Conservation (phyloP, 2,329 filamentous ascomycete species). For the Emydomyces testavorans region DNA sequence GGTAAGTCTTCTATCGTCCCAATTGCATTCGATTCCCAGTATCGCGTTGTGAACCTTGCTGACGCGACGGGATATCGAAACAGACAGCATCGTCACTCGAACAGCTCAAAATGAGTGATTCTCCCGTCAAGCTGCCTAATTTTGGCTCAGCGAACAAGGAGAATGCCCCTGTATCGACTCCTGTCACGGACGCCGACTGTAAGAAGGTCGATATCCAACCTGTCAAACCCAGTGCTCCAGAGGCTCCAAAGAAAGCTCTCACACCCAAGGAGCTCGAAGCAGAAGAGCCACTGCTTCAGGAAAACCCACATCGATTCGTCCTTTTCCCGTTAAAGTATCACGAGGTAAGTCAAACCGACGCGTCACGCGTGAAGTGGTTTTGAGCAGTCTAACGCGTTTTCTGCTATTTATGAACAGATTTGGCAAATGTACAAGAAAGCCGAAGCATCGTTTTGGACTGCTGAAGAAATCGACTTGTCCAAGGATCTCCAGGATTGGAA, state of each 20-base stretch:
- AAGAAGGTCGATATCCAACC: constrained; percentile 39
- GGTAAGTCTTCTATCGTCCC: constrained; percentile 42
- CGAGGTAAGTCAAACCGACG: constrained; percentile 58
- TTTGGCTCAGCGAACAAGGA: constrained; percentile 69
- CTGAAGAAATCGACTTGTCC: constrained; percentile 96
- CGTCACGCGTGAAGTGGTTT: constrained; percentile 58
- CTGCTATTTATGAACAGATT: constrained; percentile 50
- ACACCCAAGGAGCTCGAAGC: constrained; percentile 57
- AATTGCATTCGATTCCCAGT: constrained; percentile 17
- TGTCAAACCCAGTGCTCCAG: constrained; percentile 36
- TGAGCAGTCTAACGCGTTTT: constrained; percentile 29
- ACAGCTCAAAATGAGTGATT: constrained; percentile 76
- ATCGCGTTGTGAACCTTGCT: constrained; percentile 26
- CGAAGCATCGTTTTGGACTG: constrained; percentile 98
- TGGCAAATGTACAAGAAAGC: constrained; percentile 99
- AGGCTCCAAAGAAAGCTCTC: constrained; percentile 30
- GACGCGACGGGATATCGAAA: constrained; percentile 26
- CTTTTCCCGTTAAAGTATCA: constrained; percentile 99
- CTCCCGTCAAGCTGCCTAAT: constrained; percentile 79
- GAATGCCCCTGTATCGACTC: constrained; percentile 50
- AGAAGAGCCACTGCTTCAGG: constrained; percentile 82
- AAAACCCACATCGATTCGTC: constrained; percentile 93
- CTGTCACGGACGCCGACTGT: constrained; percentile 43
- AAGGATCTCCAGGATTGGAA: constrained; percentile 99
- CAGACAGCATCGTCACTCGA: constrained; percentile 81